phyloP scores from a whole-genome alignment of 371 early-diverging fungal genomes.

The Lichtheimia hyalospora region DNA sequence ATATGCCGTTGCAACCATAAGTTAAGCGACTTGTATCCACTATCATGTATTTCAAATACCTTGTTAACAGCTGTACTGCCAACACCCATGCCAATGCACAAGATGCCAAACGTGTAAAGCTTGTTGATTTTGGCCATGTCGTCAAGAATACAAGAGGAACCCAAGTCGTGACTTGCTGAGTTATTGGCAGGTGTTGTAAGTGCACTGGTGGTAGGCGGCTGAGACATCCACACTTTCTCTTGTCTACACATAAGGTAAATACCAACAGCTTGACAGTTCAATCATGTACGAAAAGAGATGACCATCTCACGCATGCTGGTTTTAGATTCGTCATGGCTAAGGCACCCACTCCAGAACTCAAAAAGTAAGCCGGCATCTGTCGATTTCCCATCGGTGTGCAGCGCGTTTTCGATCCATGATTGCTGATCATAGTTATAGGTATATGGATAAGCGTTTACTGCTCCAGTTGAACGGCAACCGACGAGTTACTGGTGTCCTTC shows the following conservation, averaged over 20 bases:
- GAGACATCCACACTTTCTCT: no score
- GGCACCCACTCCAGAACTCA: constrained; percentile 81
- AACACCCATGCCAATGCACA: constrained; percentile 47
- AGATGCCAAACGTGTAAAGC: constrained; percentile 35
- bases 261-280: no score
- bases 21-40: not conserved
- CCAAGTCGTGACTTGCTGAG: no score
- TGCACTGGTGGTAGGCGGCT: no score
- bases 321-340: constrained; percentile 53
- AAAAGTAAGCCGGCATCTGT: constrained; percentile 53
- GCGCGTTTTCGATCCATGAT: no score
- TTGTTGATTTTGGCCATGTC: constrained; percentile 43
- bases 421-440: constrained; percentile 51
- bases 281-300: no score
- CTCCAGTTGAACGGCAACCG: constrained; percentile 92
- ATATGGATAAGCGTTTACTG: constrained; percentile 95
- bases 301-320: no score
- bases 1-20: not conserved
- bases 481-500: constrained; percentile 89
- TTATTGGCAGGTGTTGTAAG: no score
- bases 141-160: constrained; percentile 2
- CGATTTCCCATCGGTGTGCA: no score
- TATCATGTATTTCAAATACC: constrained; percentile 16
- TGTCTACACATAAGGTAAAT: no score
- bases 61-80: constrained; percentile 48